A percentile compares a stretch with the other conserved stretches of the same genome.
These are phyloP conservation scores for Limnomonas spitsbergensis DNA, from an alignment of 139 green algal species.

Conservation along the genomic window DNA sequence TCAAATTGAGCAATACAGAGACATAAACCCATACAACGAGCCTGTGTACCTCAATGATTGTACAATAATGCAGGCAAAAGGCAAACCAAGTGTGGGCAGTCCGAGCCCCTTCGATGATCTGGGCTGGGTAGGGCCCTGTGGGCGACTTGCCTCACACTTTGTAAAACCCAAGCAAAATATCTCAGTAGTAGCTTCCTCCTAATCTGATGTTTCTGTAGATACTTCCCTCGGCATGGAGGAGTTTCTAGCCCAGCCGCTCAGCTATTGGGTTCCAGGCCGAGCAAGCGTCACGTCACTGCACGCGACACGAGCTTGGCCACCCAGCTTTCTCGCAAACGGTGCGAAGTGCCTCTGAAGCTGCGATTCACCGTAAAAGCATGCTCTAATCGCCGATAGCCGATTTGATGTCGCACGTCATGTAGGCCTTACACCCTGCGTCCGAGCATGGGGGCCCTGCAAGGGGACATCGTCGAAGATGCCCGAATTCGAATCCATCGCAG, in stretches of 20 bases:
- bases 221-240: too few relatives aligned
- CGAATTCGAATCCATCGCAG: not conserved
- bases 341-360: not conserved
- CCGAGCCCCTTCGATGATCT: too few relatives aligned
- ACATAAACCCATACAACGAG: too few relatives aligned
- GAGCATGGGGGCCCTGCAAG: not conserved
- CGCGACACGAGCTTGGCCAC: not conserved
- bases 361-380: not conserved
- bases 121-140: too few relatives aligned
- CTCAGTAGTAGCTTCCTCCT: too few relatives aligned
- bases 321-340: not conserved
- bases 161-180: too few relatives aligned
- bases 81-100: too few relatives aligned
- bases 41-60: too few relatives aligned
- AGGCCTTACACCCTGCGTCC: not conserved
- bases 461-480: not conserved
- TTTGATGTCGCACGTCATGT: not conserved
- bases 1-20: too few relatives aligned
- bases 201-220: too few relatives aligned
- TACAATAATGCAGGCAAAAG: too few relatives aligned
- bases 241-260: not conserved
- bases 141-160: too few relatives aligned
- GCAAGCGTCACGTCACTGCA: not conserved
- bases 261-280: not conserved
- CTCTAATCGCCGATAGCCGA: not conserved